Percentiles rank a stretch among this genome's conserved stretches.
Conservation (phyloP, 169 alveolate species). For the Amoebophrya sp. region DNA sequence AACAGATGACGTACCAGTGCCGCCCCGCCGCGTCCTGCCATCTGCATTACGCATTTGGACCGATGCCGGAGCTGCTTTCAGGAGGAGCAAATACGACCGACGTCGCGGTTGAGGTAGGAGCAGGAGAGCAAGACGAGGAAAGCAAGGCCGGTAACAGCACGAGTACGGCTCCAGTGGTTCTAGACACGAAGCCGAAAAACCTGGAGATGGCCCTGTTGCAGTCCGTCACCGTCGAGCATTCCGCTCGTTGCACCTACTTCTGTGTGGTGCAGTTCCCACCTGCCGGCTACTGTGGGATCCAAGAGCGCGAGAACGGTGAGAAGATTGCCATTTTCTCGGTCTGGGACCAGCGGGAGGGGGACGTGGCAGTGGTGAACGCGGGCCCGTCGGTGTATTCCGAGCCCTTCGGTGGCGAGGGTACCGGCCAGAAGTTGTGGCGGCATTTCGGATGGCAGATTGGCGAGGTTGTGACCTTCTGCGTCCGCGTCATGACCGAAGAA, state of each 20-base stretch:
- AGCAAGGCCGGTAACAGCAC: no score
- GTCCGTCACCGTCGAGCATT: neutral
- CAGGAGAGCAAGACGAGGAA: no score
- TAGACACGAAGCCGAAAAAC: no score
- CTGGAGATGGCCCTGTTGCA: neutral
- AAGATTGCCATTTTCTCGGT: neutral
- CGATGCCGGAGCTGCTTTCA: neutral
- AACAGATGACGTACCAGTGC: no score
- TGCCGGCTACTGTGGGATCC: neutral
- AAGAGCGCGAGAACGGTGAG: neutral
- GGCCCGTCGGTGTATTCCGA: neutral
- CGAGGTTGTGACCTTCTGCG: neutral
- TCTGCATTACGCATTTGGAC: neutral
- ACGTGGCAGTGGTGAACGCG: neutral
- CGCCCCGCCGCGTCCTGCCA: neutral
- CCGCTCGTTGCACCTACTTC: neutral
- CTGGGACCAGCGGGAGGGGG: neutral
- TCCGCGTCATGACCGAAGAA: neutral
- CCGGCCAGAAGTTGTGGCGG: neutral
- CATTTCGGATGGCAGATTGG: neutral
- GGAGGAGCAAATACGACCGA: neutral
- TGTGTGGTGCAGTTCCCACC: neutral
- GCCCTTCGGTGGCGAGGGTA: neutral
- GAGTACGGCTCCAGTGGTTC: no score
- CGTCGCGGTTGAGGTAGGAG: neutral